Evolutionary conservation across 495 filamentous ascomycete species (phyloP), one percentile per base, ranked within the genome.

Genomic region (Letharia columbiana): DNA sequence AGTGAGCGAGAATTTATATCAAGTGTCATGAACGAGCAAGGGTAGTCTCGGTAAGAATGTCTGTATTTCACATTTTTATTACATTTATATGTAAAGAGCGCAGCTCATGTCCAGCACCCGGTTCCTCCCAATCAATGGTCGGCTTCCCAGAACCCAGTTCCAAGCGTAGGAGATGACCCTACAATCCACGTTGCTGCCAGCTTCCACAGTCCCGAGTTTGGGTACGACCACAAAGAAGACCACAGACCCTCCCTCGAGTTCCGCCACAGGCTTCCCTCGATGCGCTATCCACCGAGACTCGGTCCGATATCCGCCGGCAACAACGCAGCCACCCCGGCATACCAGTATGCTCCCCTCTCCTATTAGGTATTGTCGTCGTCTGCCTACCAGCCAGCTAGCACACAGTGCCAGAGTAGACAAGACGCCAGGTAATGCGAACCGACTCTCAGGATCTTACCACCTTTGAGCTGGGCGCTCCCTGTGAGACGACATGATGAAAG

Each of bases 131-230:
- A 47, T 69, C 70, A 60, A 67, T 72, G 64, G 71, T 76, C 67
- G 72, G 79, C 76, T 67, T 74, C 75, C 75, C 72, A 73, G 75
- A 74, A 76, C 68, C 75, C 77, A 78, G 77, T 76, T 78, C 73
- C 73, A 75, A 78, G 71, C 65, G 76, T 81, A 82, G 80, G 77
- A 74, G 79, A 79, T 81, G 79, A 79, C 54, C 79, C 81, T 81
- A 79, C 73, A 70, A 71, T 62, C 66, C 66, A 72, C 67, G 65
- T 67, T 61, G 66, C 66, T 62, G 66, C 62, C 66, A 69, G 66
- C 63, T 57, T 67, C 66, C 23, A 64, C 57, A 64, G 54, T 65
- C 33, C 56, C 71, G 54, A 66, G 61, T 42, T 59, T 56, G 65
- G 59, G 42, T 35, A 35, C 56, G 66, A 69, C 69, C 74, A 65